Evolutionary conservation across 2,329 filamentous ascomycete species (phyloP).

Genomic region (Aspergillus neotritici): DNA sequence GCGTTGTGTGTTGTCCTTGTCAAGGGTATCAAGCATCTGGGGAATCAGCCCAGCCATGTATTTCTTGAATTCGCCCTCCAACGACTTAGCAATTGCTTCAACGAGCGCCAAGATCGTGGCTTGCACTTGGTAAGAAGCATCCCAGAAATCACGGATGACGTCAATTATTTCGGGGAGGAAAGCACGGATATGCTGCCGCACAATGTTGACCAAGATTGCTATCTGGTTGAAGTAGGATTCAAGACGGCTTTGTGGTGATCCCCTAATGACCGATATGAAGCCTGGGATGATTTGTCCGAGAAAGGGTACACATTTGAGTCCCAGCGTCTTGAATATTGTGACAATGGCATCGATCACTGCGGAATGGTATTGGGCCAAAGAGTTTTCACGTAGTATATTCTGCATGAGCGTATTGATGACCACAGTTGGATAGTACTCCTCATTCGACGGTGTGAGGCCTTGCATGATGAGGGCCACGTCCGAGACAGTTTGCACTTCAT

Average conservation of each 20-base stretch:
- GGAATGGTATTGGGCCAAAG: conserved; percentile 83
- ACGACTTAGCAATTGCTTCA: conserved; percentile 84
- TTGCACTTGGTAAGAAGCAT: conserved; percentile 71
- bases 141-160: conserved; percentile 86
- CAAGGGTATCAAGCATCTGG: conserved; percentile 87
- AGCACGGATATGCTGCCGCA: conserved; percentile 90
- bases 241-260: conserved; percentile 68
- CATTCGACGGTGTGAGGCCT: conserved; percentile 88
- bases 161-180: conserved; percentile 82
- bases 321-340: conserved; percentile 95
- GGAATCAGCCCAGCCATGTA: conserved; percentile 85
- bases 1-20: conserved; percentile 71
- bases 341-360: conserved; percentile 96
- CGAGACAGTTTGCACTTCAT: conserved; percentile 65
- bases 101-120: conserved; percentile 87
- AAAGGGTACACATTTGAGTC: conserved; percentile 92
- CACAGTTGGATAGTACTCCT: conserved; percentile 97
- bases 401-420: conserved; percentile 93
- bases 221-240: conserved; percentile 98
- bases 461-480: conserved; percentile 98
- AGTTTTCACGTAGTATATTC: conserved; percentile 79
- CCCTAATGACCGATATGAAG: conserved; percentile 82
- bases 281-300: conserved; percentile 90
- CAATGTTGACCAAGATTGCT: conserved; percentile 86
- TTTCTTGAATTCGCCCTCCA: conserved; percentile 97